phyloP scores from a whole-genome alignment of 305 asterid species.

The Fraxinus nigra region DNA sequence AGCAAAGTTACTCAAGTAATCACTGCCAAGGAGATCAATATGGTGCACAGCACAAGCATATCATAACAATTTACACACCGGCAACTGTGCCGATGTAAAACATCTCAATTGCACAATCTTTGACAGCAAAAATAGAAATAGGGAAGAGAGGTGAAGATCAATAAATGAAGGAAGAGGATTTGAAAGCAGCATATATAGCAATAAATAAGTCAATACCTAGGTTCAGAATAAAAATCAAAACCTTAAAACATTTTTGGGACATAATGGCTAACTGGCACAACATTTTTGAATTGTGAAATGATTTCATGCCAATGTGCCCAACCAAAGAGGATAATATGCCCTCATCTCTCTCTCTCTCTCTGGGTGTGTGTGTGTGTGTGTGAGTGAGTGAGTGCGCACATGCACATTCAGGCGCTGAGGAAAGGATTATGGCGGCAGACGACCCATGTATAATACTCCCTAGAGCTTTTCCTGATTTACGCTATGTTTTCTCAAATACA shows the following conservation, averaged over 20 bases:
- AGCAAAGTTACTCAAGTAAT: background rate
- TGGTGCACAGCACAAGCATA: background rate
- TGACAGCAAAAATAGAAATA: background rate
- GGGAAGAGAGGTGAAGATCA: background rate
- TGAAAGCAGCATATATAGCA: background rate
- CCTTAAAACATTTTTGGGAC: background rate
- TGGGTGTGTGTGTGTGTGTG: no score
- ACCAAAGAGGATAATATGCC: background rate
- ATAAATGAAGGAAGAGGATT: background rate
- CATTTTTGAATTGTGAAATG: background rate
- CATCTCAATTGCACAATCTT: background rate
- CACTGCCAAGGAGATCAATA: background rate
- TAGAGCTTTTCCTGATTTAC: background rate
- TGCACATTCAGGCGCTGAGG: background rate
- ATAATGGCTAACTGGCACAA: background rate
- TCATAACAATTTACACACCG: background rate
- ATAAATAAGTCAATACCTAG: background rate
- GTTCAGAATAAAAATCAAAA: background rate
- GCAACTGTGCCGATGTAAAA: background rate
- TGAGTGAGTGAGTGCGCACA: background rate
- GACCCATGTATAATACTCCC: background rate
- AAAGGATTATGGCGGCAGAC: background rate
- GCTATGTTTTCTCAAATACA: background rate
- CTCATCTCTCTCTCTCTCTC: background rate
- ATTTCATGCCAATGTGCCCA: background rate